Evolutionary conservation across 1,139 yeast species (phyloP), one percentile per base, ranked within the genome.

Genomic region (Debaryomyces psychrophilus): DNA sequence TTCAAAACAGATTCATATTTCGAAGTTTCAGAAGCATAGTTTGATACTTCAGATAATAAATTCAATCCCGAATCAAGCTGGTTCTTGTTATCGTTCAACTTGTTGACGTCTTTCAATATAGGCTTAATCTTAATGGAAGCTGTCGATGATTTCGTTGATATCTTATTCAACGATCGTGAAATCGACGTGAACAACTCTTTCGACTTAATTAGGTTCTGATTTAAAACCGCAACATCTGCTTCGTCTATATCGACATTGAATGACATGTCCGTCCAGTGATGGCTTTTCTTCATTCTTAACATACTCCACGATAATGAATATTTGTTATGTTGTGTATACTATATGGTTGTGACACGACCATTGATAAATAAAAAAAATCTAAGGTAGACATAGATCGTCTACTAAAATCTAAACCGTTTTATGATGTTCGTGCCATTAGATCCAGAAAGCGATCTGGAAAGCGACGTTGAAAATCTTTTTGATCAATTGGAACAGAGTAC

Each of bases 181-280:
- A 90, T 83, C 42, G 78, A 69, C 3, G 67, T 64, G 23, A 90
- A 80, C 33, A 90, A 65, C 15, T 74, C 76, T 39, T 78, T 77
- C 5, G 90, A 81, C 48, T 80, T 77, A 43, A 75, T 65, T 29
- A 90, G 71, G 47, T 87, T 85, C 58, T 87, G 95, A 47, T 87
- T 87, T 36, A 90, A 73, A 8, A 90, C 90, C 2, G 90, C 84
- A 41, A 89, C 84, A 56, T 90, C 97, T 2, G 95, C 92, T 61
- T 87, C 95, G 59, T 88, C 95, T 1, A 83, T 73, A 58, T 86
- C 93, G 11, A 68, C 67, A 46, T 60, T 56, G 40, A 48, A 54
- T 37, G 55, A 45, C 64, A 60, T 61, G n/a, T 28, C 26, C 14
- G 11, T 17, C 18, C n/a, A 14, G 18, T 12, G 15, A 18, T 15